Conservation (phyloP, 495 filamentous ascomycete genomes). For the Jackrogersella multiformis region DNA sequence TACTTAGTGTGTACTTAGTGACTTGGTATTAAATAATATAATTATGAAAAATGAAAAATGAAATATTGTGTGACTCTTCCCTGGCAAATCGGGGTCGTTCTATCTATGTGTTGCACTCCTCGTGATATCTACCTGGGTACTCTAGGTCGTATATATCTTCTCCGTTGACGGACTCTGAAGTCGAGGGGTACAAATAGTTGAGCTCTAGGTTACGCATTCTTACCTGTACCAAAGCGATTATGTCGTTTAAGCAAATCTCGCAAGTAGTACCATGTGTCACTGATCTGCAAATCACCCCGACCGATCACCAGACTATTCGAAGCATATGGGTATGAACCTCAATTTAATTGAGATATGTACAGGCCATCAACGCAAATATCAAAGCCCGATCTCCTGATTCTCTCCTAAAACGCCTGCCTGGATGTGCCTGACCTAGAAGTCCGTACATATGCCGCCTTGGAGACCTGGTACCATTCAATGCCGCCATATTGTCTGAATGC, state of each 20-base stretch:
- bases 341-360: too few species aligned
- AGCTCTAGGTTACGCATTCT: too few species aligned
- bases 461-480: background rate
- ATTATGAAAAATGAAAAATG: background rate
- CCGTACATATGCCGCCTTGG: background rate
- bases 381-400: background rate
- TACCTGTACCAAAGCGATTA: too few species aligned
- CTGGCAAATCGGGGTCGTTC: too few species aligned
- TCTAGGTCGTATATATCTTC: background rate
- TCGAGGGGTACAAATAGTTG: too few species aligned
- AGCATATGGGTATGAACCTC: too few species aligned
- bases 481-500: background rate
- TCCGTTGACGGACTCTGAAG: background rate
- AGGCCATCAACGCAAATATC: background rate
- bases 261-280: background rate
- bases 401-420: too few species aligned
- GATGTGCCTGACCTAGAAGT: slow-evolving; percentile 1
- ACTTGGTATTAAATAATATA: background rate
- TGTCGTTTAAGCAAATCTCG: background rate
- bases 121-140: background rate
- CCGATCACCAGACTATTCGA: too few species aligned
- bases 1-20: background rate
- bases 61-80: background rate
- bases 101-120: background rate
- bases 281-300: too few species aligned